Percentiles rank a stretch among this genome's conserved stretches.
These are phyloP conservation scores for Boletus mariae DNA, from an alignment of 1,284 basidiomycete species.

Conservation along the genomic window DNA sequence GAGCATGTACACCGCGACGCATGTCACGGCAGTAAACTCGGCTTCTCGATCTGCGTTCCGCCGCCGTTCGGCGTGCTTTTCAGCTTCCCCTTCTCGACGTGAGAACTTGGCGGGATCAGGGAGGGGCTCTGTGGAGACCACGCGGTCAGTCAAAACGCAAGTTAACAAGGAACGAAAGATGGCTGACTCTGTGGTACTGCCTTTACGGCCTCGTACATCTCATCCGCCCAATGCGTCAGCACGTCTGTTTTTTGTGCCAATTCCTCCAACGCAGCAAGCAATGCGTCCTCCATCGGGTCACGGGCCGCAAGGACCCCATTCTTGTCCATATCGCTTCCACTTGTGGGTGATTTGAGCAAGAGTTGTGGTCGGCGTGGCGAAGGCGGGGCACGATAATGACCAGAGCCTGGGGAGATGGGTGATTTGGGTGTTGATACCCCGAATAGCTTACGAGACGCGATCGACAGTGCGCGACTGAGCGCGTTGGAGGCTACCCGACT, in stretches of 20 bases:
- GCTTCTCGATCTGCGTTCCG: constrained; percentile 70
- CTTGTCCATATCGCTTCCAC: constrained; percentile 33
- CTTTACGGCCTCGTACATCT: constrained; percentile 83
- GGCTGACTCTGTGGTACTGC: constrained; percentile 71
- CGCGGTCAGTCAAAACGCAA: constrained; percentile 3
- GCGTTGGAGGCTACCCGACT: constrained; percentile 66
- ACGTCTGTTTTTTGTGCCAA: constrained; percentile 95
- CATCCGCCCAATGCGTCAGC: constrained; percentile 89
- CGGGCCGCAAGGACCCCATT: constrained; percentile 31
- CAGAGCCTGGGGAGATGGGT: constrained; percentile 37
- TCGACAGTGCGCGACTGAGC: constrained; percentile 80
- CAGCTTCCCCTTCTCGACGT: constrained; percentile 67
- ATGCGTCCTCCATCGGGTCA: constrained; percentile 80
- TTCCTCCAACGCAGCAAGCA: constrained; percentile 78
- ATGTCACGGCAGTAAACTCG: constrained; percentile 77
- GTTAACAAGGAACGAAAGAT: constrained; percentile 2
- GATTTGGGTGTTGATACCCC: constrained; percentile 50
- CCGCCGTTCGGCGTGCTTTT: constrained; percentile 60
- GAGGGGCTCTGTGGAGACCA: constrained; percentile 54
- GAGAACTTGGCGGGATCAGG: constrained; percentile 70
- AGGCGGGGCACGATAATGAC: constrained; percentile 38
- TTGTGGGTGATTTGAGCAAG: constrained; percentile 37
- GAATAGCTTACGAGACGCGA: constrained; percentile 90
- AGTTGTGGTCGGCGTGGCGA: constrained; percentile 53
- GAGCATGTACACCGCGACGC: constrained; percentile 89